Percentiles rank a stretch among this genome's conserved stretches.
Evolutionary conservation across 108 stramenopile genomes (phyloP).

Genomic region (Cyclotella kingstonii): DNA sequence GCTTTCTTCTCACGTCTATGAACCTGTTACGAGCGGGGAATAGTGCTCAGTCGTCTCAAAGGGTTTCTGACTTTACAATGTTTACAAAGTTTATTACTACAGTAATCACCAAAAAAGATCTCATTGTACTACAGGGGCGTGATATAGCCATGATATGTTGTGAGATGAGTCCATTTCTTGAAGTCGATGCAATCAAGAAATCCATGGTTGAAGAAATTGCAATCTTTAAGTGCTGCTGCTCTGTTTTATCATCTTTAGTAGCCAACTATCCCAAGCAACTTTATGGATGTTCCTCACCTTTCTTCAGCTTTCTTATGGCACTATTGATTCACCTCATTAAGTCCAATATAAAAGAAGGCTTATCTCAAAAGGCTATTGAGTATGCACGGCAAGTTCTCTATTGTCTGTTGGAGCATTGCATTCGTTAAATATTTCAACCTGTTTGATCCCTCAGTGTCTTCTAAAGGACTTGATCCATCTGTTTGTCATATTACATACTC

Average conservation of each 20-base stretch:
- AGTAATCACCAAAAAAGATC: conserved; percentile 51
- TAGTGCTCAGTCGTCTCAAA: not conserved
- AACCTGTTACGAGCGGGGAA: conserved; percentile 14
- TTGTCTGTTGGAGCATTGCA: not conserved
- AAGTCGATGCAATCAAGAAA: conserved; percentile 10
- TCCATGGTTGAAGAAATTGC: conserved; percentile 12
- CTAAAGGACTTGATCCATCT: not conserved
- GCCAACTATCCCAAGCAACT: conserved; percentile 74
- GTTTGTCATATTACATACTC: conserved; percentile 10
- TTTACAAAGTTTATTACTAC: conserved; percentile 37
- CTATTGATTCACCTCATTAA: conserved; percentile 41
- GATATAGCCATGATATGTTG: conserved; percentile 60
- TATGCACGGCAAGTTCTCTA: conserved; percentile 24
- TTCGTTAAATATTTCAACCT: not conserved
- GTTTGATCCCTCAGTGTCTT: no score
- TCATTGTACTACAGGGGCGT: conserved; percentile 51
- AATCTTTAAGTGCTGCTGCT: conserved; percentile 48
- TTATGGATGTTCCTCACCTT: conserved; percentile 59
- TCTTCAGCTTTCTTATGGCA: conserved; percentile 40
- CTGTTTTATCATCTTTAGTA: conserved; percentile 54
- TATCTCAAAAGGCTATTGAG: conserved; percentile 29
- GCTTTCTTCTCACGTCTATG: conserved; percentile 27
- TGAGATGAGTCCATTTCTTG: conserved; percentile 36
- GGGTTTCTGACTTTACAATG: conserved; percentile 7
- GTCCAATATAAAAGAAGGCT: conserved; percentile 15